Percentiles rank a stretch among this genome's conserved stretches.
Conservation (phyloP, 1,139 yeast species). For the Protomyces gravidus region DNA sequence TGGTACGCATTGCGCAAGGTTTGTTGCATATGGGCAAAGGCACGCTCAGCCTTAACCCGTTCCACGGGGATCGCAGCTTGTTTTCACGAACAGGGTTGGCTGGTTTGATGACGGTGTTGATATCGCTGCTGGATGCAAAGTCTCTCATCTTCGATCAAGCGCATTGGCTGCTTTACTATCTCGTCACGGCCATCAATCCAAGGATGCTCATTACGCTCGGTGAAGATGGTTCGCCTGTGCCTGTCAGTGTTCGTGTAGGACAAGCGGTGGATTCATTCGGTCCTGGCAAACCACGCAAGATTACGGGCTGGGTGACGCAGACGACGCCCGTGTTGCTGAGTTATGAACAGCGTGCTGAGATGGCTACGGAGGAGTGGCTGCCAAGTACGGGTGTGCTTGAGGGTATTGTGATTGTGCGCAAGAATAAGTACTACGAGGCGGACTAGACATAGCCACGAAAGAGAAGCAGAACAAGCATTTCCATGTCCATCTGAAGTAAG, state of each 20-base stretch:
- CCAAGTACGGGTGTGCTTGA: constrained; percentile 78
- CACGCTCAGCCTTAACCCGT: constrained; percentile 82
- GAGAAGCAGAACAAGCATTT: no score
- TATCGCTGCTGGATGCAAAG: constrained; percentile 75
- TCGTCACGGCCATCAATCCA: constrained; percentile 87
- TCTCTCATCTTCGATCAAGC: constrained; percentile 51
- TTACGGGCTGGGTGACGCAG: constrained; percentile 99
- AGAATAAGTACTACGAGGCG: constrained; percentile 83
- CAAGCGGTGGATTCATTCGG: constrained; percentile 99
- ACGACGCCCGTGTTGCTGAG: constrained; percentile 92
- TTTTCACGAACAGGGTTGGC: constrained; percentile 87
- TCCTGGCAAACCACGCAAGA: constrained; percentile 97
- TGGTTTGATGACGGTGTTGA: constrained; percentile 76
- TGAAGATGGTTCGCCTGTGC: constrained; percentile 79
- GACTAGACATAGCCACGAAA: no score
- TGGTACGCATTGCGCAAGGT: constrained; percentile 94
- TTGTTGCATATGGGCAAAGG: constrained; percentile 94
- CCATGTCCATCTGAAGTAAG: no score
- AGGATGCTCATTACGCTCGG: constrained; percentile 90
- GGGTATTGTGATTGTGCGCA: constrained; percentile 86
- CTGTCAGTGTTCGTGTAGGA: constrained; percentile 95
- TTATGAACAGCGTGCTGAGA: constrained; percentile 93
- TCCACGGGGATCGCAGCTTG: constrained; percentile 81
- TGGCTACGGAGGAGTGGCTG: constrained; percentile 90
- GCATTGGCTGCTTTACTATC: constrained; percentile 75